These are phyloP conservation scores for Elymus sibiricus DNA, from an alignment of 176 grass and related monocot genomes.

Conservation along the genomic window DNA sequence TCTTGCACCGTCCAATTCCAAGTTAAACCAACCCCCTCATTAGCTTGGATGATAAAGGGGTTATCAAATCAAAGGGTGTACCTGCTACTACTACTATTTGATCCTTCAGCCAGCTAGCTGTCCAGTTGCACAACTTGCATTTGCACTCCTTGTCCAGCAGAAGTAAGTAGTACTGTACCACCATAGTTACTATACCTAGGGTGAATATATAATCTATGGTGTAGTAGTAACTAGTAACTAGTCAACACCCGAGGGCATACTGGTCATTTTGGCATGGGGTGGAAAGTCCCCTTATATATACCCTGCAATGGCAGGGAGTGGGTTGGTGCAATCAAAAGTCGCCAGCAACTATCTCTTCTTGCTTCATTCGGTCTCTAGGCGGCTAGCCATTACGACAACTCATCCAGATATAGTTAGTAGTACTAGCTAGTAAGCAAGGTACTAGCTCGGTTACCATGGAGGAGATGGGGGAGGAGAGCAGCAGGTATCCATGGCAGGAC, in stretches of 20 bases:
- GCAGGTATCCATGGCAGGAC: slow-evolving; percentile 38
- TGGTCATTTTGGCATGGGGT: slow-evolving; percentile 20
- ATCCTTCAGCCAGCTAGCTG: neutral
- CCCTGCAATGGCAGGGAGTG: neutral
- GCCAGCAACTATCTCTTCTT: neutral
- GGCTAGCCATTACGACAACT: neutral
- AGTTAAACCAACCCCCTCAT: neutral
- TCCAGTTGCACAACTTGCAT: neutral
- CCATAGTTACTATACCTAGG: neutral
- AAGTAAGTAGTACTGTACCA: neutral
- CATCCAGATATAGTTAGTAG: neutral
- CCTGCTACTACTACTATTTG: neutral
- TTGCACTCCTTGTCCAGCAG: neutral
- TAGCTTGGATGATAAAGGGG: neutral
- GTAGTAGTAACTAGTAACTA: neutral
- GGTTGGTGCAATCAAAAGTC: slow-evolving; percentile 39
- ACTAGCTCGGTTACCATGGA: slow-evolving; percentile 24
- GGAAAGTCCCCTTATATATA: slow-evolving; percentile 26
- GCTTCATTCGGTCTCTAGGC: neutral
- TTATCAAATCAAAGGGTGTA: neutral
- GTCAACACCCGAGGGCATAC: slow-evolving; percentile 22
- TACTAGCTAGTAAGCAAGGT: neutral
- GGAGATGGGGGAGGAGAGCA: slow-evolving; percentile 31
- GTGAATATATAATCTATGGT: neutral
- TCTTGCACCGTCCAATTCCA: neutral